Percentiles rank a stretch among this genome's conserved stretches.
Conservation (phyloP, 106 monocot genomes). For the Dioscorea alata region DNA sequence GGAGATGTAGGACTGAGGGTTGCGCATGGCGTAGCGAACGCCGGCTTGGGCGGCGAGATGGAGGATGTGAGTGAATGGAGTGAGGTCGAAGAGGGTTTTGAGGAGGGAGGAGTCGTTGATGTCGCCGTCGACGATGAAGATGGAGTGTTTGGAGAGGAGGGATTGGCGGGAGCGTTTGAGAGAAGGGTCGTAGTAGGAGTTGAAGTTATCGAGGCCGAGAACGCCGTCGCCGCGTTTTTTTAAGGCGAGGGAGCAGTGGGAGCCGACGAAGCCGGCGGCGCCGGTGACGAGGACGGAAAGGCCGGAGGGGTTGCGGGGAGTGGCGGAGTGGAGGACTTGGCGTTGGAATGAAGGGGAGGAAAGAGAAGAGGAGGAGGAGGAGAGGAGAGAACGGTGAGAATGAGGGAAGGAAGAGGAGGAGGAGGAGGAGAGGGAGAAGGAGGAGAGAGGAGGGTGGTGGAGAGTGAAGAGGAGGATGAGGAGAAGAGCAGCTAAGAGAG, state of each 20-base stretch:
- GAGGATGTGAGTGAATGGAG: neutral
- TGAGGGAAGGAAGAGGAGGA: neutral
- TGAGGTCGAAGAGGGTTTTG: neutral
- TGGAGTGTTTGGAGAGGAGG: too few relatives aligned
- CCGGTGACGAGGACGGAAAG: too few relatives aligned
- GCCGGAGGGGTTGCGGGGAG: neutral
- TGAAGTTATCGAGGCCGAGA: too few relatives aligned
- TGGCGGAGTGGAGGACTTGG: neutral
- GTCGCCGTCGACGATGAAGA: too few relatives aligned
- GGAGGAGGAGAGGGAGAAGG: neutral
- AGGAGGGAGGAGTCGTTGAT: too few relatives aligned
- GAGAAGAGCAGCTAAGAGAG: neutral
- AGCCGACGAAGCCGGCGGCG: too few relatives aligned
- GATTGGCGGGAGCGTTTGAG: too few relatives aligned
- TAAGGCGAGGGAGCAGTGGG: too few relatives aligned
- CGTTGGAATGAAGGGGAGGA: neutral
- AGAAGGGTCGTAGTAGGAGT: too few relatives aligned
- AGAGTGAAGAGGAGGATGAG: neutral
- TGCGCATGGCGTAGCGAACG: conserved; percentile 10
- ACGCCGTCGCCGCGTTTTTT: too few relatives aligned
- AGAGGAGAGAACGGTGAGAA: neutral
- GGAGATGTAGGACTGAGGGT: conserved; percentile 1
- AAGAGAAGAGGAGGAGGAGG: neutral
- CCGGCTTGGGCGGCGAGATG: conserved; percentile 10
- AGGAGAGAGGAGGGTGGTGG: neutral